Percentiles rank a stretch among this genome's conserved stretches.
phyloP scores from a whole-genome alignment of 139 green algal species.

The Volvox africanus region DNA sequence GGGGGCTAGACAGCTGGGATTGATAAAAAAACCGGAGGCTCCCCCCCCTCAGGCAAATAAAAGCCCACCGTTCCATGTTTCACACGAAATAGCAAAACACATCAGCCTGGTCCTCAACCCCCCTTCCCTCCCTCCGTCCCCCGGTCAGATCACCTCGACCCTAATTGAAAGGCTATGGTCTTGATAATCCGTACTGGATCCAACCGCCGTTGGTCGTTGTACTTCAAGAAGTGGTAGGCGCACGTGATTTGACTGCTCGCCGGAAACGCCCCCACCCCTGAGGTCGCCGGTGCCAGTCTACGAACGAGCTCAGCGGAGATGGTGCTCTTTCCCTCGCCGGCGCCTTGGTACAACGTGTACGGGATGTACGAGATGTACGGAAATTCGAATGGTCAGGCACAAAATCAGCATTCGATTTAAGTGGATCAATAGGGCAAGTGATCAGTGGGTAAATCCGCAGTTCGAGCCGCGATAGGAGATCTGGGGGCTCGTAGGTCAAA shows the following conservation, averaged over 20 bases:
- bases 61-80: not conserved
- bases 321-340: conserved; percentile 42
- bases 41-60: no score
- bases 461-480: no score
- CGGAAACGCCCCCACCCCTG: not conserved
- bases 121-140: not conserved
- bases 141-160: not conserved
- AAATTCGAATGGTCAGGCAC: no score
- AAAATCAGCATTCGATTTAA: no score
- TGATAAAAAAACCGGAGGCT: not conserved
- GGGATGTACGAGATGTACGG: no score
- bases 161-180: conserved; percentile 51
- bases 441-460: no score
- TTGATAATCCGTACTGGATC: conserved; percentile 51
- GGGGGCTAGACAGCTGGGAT: not conserved
- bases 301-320: not conserved
- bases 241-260: not conserved
- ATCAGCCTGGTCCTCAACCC: not conserved
- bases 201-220: conserved; percentile 54
- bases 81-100: not conserved
- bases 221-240: conserved; percentile 55
- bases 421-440: no score
- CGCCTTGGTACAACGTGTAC: not conserved
- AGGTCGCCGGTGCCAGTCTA: not conserved
- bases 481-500: no score